Conservation (phyloP, 305 asterid genomes). For the Fraxinus greggii region DNA sequence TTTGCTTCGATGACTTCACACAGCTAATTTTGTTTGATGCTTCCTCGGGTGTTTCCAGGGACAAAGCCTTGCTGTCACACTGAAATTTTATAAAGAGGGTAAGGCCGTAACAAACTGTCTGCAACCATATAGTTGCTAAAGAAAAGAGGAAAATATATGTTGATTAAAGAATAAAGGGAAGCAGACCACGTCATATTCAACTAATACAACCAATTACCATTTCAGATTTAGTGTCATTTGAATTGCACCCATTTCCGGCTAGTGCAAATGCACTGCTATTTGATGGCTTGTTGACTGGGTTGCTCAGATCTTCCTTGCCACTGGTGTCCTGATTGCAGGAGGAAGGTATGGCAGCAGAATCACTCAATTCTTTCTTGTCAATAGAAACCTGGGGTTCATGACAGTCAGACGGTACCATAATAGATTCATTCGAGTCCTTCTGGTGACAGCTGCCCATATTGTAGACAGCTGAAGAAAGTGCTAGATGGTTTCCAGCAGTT, state of each 20-base stretch:
- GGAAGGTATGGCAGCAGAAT: conserved; percentile 26
- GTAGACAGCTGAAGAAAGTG: conserved; percentile 23
- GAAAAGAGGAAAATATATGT: not conserved
- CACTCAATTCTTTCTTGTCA: conserved; percentile 32
- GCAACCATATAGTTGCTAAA: not conserved
- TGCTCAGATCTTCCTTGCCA: conserved; percentile 25
- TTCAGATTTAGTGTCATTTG: conserved; percentile 20
- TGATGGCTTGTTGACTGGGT: conserved; percentile 27
- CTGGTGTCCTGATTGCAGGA: conserved; percentile 12
- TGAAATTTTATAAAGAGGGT: not conserved
- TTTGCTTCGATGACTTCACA: conserved; percentile 14
- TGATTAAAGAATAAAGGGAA: not conserved
- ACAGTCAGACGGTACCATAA: conserved; percentile 22
- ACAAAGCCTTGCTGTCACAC: conserved; percentile 22
- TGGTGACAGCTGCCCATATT: conserved; percentile 21
- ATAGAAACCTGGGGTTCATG: conserved; percentile 20
- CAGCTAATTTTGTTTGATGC: conserved; percentile 20
- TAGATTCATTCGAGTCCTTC: conserved; percentile 30
- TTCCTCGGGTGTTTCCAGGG: conserved; percentile 21
- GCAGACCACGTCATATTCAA: not conserved
- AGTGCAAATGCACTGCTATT: conserved; percentile 13
- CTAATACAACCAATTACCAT: conserved; percentile 40
- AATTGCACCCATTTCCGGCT: conserved; percentile 28
- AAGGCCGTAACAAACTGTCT: not conserved
- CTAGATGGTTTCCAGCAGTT: conserved; percentile 23